Evolutionary conservation across 2,329 filamentous ascomycete species (phyloP).

Genomic region (Chalaropsis ovoidea): DNA sequence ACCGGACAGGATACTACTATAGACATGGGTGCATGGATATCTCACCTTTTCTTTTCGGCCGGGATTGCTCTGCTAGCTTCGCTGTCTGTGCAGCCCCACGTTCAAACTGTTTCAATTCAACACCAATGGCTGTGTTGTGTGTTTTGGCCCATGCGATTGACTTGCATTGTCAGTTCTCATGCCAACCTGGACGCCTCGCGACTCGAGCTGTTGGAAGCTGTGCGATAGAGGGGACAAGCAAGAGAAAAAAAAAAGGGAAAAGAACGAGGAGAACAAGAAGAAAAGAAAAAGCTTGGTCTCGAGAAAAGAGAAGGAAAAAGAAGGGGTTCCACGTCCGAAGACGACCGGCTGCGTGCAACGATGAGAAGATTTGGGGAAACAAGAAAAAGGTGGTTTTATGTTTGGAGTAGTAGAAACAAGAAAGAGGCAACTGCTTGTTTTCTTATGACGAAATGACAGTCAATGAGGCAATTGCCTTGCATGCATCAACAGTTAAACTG

Average conservation of each 20-base stretch:
- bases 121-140: conserved; percentile 10
- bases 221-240: background rate
- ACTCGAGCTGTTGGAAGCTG: background rate
- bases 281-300: background rate
- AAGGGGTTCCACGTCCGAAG: background rate
- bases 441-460: background rate
- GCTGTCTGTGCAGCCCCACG: conserved; percentile 12
- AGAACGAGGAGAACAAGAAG: background rate
- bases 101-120: conserved; percentile 14
- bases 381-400: background rate
- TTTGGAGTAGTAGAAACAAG: background rate
- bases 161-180: conserved; percentile 16
- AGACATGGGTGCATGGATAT: background rate
- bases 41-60: background rate
- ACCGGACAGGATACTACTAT: conserved; percentile 4
- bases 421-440: background rate
- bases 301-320: conserved; percentile 10
- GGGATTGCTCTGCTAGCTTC: conserved; percentile 11
- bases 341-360: background rate
- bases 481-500: background rate
- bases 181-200: background rate
- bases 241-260: background rate
- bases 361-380: background rate
- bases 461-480: background rate
- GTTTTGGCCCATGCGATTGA: conserved; percentile 12